phyloP scores from a whole-genome alignment of 2,329 filamentous ascomycete genomes.

The Exophiala aquamarina region DNA sequence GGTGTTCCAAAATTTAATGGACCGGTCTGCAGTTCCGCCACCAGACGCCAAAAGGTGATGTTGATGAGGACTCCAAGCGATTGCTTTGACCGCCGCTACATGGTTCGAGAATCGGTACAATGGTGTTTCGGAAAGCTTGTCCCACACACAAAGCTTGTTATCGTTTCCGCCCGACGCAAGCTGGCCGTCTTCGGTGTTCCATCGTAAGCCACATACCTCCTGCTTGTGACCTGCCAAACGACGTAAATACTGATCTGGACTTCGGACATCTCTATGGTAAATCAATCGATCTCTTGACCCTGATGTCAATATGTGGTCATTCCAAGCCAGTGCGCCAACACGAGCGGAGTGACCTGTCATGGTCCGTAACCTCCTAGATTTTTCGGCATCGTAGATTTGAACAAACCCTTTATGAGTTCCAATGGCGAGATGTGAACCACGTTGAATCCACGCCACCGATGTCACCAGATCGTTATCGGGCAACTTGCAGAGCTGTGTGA shows the following conservation, averaged over 20 bases:
- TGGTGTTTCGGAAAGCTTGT: constrained; percentile 88
- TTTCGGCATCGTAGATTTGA: constrained; percentile 96
- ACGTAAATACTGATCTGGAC: constrained; percentile 83
- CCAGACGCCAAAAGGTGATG: constrained; percentile 91
- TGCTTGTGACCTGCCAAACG: constrained; percentile 94
- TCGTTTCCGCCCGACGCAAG: constrained; percentile 95
- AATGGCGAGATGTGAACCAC: constrained; percentile 91
- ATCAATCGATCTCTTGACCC: constrained; percentile 92
- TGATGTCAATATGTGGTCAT: constrained; percentile 94
- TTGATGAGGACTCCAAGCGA: constrained; percentile 96
- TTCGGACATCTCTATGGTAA: constrained; percentile 91
- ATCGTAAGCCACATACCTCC: constrained; percentile 93
- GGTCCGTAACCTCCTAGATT: constrained; percentile 78
- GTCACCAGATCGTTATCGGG: constrained; percentile 86
- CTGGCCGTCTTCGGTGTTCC: constrained; percentile 95
- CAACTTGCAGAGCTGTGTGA: constrained; percentile 90
- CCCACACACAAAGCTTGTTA: constrained; percentile 99
- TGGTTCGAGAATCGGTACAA: constrained; percentile 94
- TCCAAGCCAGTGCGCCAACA: constrained; percentile 94
- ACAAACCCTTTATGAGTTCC: constrained; percentile 93
- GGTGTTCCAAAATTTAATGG: constrained; percentile 98
- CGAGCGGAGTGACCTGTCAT: constrained; percentile 96
- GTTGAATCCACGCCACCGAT: constrained; percentile 97
- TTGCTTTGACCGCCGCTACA: constrained; percentile 93
- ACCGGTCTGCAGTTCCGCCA: constrained; percentile 90